A percentile compares a stretch with the other conserved stretches of the same genome.
phyloP scores from a whole-genome alignment of 768 basidiomycete species.

The Termitomyces sp. region DNA sequence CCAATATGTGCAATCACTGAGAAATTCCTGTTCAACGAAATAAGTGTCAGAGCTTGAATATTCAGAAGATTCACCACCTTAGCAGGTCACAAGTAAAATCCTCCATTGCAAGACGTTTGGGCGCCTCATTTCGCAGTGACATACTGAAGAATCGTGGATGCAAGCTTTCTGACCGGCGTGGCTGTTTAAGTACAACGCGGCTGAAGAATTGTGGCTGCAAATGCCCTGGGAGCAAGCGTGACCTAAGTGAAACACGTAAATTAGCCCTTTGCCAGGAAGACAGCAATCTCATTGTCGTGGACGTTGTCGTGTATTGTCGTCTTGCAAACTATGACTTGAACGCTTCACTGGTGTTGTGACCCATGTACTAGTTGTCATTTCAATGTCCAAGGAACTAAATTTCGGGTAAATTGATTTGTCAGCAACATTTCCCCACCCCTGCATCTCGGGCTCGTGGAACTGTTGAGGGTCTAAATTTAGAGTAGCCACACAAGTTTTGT shows the following conservation, averaged over 20 bases:
- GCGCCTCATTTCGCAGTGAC: conserved; percentile 21
- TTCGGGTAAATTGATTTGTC: conserved; percentile 8
- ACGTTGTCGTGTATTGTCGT: neutral
- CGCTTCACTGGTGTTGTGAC: too few species aligned
- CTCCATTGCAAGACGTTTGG: conserved; percentile 44
- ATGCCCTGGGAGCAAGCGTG: neutral
- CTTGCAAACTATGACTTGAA: neutral
- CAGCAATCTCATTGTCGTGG: conserved; percentile 8
- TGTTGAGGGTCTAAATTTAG: conserved; percentile 4
- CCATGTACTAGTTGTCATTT: neutral
- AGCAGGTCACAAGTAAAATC: conserved; percentile 65
- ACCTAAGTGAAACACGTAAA: conserved; percentile 17
- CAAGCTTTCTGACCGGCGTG: conserved; percentile 2
- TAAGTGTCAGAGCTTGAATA: neutral
- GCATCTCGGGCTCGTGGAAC: too few species aligned
- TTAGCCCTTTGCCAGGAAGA: conserved; percentile 26
- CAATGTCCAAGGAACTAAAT: too few species aligned
- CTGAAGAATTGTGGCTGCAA: conserved; percentile 21
- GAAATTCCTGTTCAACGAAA: conserved; percentile 63
- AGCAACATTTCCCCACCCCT: neutral
- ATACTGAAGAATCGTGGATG: conserved; percentile 22
- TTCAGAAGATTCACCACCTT: conserved; percentile 34
- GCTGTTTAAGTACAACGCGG: conserved; percentile 15
- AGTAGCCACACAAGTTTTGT: neutral
- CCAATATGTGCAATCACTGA: conserved; percentile 97